These are phyloP conservation scores for Eucalyptus cloeziana DNA, from an alignment of 345 rosid species.

Conservation along the genomic window DNA sequence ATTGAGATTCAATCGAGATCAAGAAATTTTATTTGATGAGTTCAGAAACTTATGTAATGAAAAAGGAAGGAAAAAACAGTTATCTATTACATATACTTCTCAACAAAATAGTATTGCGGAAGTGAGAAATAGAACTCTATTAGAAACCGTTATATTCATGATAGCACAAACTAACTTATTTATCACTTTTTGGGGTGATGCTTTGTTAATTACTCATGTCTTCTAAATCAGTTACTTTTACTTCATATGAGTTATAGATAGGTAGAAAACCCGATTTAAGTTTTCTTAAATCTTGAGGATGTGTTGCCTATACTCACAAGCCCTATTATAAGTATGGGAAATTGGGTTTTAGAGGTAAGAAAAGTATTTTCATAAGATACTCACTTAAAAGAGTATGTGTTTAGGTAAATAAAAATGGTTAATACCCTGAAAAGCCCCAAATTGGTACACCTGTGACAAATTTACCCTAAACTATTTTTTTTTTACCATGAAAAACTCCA, in stretches of 20 bases:
- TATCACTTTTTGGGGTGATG: too few species aligned
- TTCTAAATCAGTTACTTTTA: too few species aligned
- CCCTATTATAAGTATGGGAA: too few species aligned
- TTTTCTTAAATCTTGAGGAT: rapidly evolving
- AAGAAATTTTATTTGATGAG: rapidly evolving
- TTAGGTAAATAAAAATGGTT: too few species aligned
- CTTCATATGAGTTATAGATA: too few species aligned
- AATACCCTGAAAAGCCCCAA: too few species aligned
- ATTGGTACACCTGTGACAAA: too few species aligned
- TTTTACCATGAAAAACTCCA: too few species aligned
- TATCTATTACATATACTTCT: rapidly evolving
- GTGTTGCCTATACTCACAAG: rapidly evolving
- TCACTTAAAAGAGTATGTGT: rapidly evolving
- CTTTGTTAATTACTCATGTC: rapidly evolving
- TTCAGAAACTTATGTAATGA: too few species aligned
- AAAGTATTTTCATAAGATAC: too few species aligned
- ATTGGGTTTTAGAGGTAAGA: rapidly evolving
- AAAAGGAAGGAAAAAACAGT: rapidly evolving
- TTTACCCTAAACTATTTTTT: too few species aligned
- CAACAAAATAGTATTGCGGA: rapidly evolving
- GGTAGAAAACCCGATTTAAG: rapidly evolving
- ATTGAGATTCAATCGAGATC: rapidly evolving
- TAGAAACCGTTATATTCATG: rapidly evolving
- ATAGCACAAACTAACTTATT: rapidly evolving
- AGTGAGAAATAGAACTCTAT: rapidly evolving